Evolutionary conservation across 1,284 basidiomycete genomes (phyloP).

Genomic region (Fistulinella cinereoalba): DNA sequence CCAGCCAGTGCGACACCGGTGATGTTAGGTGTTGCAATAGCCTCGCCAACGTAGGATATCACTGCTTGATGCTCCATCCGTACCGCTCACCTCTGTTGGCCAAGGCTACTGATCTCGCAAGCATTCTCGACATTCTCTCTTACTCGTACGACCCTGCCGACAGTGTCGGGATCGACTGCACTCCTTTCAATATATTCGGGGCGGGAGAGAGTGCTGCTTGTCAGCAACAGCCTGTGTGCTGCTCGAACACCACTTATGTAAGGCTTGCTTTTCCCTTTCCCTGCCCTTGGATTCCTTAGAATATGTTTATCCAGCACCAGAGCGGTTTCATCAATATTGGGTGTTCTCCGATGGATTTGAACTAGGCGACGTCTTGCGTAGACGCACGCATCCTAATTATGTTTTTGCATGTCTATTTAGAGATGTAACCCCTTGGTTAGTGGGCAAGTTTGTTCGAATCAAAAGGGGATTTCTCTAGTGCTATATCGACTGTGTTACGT

Average conservation of each 20-base stretch:
- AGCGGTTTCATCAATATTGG: constrained; percentile 21
- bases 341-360: constrained; percentile 25
- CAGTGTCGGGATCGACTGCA: constrained; percentile 25
- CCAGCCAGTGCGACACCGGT: constrained; percentile 17
- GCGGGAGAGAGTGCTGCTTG: constrained; percentile 20
- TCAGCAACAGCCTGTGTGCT: constrained; percentile 26
- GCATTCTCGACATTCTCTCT: constrained; percentile 14
- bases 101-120: constrained; percentile 10
- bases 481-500: too few relatives aligned
- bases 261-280: constrained; percentile 9
- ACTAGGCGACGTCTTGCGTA: too few relatives aligned
- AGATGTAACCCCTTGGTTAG: too few relatives aligned
- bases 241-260: constrained; percentile 15
- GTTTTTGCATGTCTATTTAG: too few relatives aligned
- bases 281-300: neutral
- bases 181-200: constrained; percentile 23
- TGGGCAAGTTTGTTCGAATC: too few relatives aligned
- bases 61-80: neutral
- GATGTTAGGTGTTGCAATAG: constrained; percentile 17
- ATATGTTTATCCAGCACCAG: constrained; percentile 2
- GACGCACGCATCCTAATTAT: too few relatives aligned
- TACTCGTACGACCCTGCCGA: constrained; percentile 17
- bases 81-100: neutral
- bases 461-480: too few relatives aligned
- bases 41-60: constrained; percentile 16